phyloP scores from a whole-genome alignment of 2,329 filamentous ascomycete species.

The Tothia fuscella region DNA sequence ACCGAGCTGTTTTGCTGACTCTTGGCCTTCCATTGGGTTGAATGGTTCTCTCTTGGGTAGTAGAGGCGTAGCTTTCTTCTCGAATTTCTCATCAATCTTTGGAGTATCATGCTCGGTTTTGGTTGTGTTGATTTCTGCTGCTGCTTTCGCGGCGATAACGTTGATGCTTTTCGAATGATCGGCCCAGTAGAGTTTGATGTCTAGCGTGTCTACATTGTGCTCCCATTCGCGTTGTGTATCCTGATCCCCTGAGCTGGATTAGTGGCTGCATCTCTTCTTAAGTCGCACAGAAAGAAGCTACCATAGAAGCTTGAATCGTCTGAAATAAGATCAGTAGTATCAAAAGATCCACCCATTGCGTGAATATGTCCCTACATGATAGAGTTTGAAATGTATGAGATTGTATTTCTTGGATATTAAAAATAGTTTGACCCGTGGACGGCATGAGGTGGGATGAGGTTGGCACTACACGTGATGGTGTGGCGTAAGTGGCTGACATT shows the following conservation, averaged over 20 bases:
- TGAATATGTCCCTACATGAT: too few species aligned
- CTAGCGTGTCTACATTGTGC: constrained; percentile 13
- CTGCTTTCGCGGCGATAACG: constrained; percentile 10
- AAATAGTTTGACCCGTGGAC: too few species aligned
- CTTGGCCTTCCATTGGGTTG: constrained; percentile 47
- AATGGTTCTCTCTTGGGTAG: constrained; percentile 26
- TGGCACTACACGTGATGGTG: too few species aligned
- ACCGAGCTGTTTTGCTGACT: constrained; percentile 46
- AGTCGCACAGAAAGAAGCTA: constrained; percentile 14
- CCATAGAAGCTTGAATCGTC: constrained; percentile 36
- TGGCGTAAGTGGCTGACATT: too few species aligned
- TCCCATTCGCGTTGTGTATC: constrained; percentile 9
- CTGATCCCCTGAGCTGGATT: constrained; percentile 11
- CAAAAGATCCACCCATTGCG: too few species aligned
- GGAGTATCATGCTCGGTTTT: not conserved
- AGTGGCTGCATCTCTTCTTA: constrained; percentile 6
- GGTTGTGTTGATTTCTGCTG: not conserved
- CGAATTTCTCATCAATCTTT: not conserved
- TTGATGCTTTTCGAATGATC: constrained; percentile 17
- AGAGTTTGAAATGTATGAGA: too few species aligned
- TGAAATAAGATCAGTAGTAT: too few species aligned
- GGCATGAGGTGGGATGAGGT: too few species aligned
- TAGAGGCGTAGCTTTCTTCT: not conserved
- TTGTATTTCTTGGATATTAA: too few species aligned
- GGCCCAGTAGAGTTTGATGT: constrained; percentile 16